phyloP scores from a whole-genome alignment of 257 asterid genomes.

The Primulina tabacum region DNA sequence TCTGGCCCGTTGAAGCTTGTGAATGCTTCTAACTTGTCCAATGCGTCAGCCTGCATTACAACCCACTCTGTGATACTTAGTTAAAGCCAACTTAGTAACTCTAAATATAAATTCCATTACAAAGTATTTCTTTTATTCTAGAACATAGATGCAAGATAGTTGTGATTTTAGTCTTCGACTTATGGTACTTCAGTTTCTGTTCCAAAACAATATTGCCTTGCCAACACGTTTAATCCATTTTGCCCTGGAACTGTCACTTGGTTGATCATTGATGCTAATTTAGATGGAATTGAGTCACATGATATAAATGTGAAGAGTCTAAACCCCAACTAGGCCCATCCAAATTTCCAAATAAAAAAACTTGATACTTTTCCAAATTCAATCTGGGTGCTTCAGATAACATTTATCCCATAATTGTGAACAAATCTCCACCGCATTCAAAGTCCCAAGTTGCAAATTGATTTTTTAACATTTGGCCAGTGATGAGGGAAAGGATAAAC shows the following conservation, averaged over 20 bases:
- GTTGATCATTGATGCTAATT: too few relatives aligned
- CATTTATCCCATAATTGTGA: too few relatives aligned
- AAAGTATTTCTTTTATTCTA: too few relatives aligned
- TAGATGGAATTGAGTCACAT: too few relatives aligned
- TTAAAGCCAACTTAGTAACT: too few relatives aligned
- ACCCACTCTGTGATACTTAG: neutral
- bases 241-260: too few relatives aligned
- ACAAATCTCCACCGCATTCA: neutral
- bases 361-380: too few relatives aligned
- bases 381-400: too few relatives aligned
- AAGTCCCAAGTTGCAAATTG: neutral
- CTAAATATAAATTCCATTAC: neutral
- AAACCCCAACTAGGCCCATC: too few relatives aligned
- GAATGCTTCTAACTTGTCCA: conserved; percentile 87
- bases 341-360: too few relatives aligned
- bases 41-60: conserved; percentile 60
- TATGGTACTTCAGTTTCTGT: neutral
- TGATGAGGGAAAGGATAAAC: neutral
- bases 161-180: neutral
- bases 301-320: too few relatives aligned
- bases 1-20: conserved; percentile 95
- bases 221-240: neutral
- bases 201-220: neutral
- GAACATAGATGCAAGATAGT: neutral
- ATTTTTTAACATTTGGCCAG: neutral